Evolutionary conservation across 2,329 filamentous ascomycete species (phyloP).

Genomic region (Lojkania enalia): DNA sequence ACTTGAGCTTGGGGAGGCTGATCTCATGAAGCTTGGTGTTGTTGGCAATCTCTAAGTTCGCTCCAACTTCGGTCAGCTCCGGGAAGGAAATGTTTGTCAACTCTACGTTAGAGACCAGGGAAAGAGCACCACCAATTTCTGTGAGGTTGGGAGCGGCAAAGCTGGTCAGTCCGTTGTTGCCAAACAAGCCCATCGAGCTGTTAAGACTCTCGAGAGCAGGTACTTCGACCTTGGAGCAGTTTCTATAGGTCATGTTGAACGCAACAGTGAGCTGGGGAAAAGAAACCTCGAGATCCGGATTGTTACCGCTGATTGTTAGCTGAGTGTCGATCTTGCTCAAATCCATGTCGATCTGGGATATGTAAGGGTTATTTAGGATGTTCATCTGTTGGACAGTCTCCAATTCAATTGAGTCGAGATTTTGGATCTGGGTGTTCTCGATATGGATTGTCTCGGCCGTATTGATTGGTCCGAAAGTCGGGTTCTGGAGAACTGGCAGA

Average conservation of each 20-base stretch:
- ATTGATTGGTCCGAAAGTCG: conserved; percentile 68
- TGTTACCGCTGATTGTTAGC: conserved; percentile 80
- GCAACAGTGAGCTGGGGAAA: conserved; percentile 80
- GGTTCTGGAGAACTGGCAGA: conserved; percentile 64
- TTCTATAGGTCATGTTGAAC: conserved; percentile 79
- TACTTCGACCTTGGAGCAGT: conserved; percentile 72
- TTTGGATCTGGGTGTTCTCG: conserved; percentile 81
- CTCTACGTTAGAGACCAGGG: conserved; percentile 60
- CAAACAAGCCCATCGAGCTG: conserved; percentile 81
- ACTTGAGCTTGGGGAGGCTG: conserved; percentile 69
- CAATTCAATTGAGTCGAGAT: conserved; percentile 80
- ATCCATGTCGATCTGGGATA: conserved; percentile 75
- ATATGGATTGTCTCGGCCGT: conserved; percentile 72
- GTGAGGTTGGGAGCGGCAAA: conserved; percentile 73
- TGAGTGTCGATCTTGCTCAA: conserved; percentile 73
- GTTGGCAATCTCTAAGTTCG: conserved; percentile 85
- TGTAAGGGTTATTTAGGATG: conserved; percentile 87
- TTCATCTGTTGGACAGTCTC: conserved; percentile 70
- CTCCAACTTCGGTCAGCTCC: conserved; percentile 67
- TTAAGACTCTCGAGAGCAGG: conserved; percentile 74
- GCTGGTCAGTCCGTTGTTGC: conserved; percentile 71
- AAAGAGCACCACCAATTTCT: conserved; percentile 60
- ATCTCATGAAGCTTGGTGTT: conserved; percentile 75
- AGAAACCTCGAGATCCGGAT: conserved; percentile 67
- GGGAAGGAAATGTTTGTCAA: conserved; percentile 77